Percentiles rank a stretch among this genome's conserved stretches.
These are phyloP conservation scores for Anastatica hierochuntica DNA, from an alignment of 345 rosid species.

Conservation along the genomic window DNA sequence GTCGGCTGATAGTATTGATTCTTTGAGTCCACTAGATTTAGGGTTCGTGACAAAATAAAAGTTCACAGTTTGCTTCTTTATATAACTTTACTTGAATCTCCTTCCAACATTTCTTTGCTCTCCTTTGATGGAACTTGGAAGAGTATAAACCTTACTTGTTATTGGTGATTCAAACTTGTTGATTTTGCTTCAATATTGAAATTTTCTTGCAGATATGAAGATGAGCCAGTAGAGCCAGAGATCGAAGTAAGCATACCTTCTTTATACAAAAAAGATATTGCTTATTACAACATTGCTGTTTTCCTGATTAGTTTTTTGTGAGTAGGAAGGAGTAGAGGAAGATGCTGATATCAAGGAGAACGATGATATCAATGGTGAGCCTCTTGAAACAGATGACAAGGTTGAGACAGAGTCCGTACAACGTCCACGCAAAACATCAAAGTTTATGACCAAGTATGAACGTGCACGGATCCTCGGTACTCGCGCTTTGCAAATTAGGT, in stretches of 20 bases:
- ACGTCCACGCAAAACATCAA: slow-evolving; percentile 51
- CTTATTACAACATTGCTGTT: background rate
- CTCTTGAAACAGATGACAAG: slow-evolving; percentile 54
- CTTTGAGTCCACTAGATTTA: background rate
- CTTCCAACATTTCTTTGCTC: no score
- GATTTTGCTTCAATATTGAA: background rate
- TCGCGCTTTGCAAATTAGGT: slow-evolving; percentile 82
- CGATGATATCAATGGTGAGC: slow-evolving; percentile 50
- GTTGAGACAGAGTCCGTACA: slow-evolving; percentile 35
- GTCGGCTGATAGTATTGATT: no score
- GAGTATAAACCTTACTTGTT: no score
- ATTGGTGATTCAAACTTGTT: background rate
- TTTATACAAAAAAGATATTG: background rate
- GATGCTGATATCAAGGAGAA: slow-evolving; percentile 44
- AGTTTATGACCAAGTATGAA: slow-evolving; percentile 77
- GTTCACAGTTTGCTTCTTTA: background rate
- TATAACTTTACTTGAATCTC: no score
- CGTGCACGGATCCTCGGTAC: slow-evolving; percentile 85
- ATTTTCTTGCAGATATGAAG: slow-evolving; percentile 53
- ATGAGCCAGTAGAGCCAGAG: slow-evolving; percentile 84
- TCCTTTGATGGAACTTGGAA: background rate
- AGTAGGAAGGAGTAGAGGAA: slow-evolving; percentile 75
- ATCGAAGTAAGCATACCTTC: slow-evolving; percentile 41
- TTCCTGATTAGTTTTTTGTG: background rate
- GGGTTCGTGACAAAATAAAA: slow-evolving; percentile 8